Base-by-base conservation (phyloP, 2,329 filamentous ascomycete genomes). In the Hymenoscyphus albidus region DNA sequence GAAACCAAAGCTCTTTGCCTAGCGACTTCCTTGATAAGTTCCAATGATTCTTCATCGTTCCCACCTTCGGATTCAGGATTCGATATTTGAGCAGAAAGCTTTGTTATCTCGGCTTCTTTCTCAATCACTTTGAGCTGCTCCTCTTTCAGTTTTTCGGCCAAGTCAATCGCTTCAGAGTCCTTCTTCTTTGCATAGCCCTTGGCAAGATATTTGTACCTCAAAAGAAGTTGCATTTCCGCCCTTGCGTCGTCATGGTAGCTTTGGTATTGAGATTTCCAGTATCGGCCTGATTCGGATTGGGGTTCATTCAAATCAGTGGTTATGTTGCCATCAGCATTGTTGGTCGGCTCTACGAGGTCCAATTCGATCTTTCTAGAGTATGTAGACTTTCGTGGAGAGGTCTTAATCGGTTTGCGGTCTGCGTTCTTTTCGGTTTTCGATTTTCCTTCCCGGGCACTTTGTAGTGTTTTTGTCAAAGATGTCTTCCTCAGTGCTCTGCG, bases 161-260 rank as follows among this genome's bases (percentile, higher is more conserved):
- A 77, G 63, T 89, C 83, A 32, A 85, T 82, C 27, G 88, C 88
- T 75, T 93, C 88, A 18, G 82, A 80, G 72, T 94, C 91, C 76
- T 93, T 93, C 77, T 89, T 85, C 74, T 88, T 88, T 55, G 91
- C 91, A 73, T 89, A 93, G 63, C 87, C 88, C 77, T 91, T 93
- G 64, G 90, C 89, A 67, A 92, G 81, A 73, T 91, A 86, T 79
- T 93, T 92, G 80, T 93, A 93, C 73, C 86, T 86, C 73, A 93
- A 83, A 73, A 94, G 81, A 78, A 89, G 91, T 78, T 88, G 87
- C 81, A 93, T 88, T 76, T 93, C 89, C 55, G 81, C 83, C 75
- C 86, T 86, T 68, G 90, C 90, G 67, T 90, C 88, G 56, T 85
- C 81, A 59, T 91, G 87, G 72, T 93, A 94, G 62, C 82, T 84